phyloP scores from a whole-genome alignment of 805 yeast species.

The Wickerhamiella siamensis region DNA sequence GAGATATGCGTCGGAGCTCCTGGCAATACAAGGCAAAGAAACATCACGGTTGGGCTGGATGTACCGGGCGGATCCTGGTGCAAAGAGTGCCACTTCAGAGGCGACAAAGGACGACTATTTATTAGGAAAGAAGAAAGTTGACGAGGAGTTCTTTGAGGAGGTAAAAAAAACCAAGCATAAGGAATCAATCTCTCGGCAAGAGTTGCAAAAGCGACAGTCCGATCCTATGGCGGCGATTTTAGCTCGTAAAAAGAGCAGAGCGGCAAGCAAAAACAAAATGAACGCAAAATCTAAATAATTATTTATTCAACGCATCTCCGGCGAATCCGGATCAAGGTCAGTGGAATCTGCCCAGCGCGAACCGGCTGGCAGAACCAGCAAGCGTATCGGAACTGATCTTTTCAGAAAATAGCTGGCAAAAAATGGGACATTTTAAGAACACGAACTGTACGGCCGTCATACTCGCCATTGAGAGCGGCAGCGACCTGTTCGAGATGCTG shows the following conservation, averaged over 20 bases:
- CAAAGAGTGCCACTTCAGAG: constrained; percentile 14
- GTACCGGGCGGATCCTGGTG: constrained; percentile 39
- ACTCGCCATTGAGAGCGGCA: constrained; percentile 7
- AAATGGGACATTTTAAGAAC: constrained; percentile 1
- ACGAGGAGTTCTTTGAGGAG: constrained; percentile 3
- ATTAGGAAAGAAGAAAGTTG: constrained; percentile 30
- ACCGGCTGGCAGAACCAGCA: not conserved
- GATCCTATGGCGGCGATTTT: constrained; percentile 1
- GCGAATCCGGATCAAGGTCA: not conserved
- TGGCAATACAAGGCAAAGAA: constrained; percentile 32
- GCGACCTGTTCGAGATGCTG: constrained; percentile 3
- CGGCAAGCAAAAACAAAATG: not conserved
- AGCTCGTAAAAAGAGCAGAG: not conserved
- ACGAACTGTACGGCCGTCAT: constrained; percentile 5
- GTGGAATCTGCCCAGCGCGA: not conserved
- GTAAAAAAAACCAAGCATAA: not conserved
- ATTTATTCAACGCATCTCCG: not conserved
- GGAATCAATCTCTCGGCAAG: not conserved
- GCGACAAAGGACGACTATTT: constrained; percentile 37
- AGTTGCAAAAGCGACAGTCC: not conserved
- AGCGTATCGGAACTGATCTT: not conserved
- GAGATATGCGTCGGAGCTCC: constrained; percentile 42
- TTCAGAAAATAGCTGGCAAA: constrained; percentile 2
- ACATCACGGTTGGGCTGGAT: constrained; percentile 64
- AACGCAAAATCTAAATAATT: not conserved